Evolutionary conservation across 495 filamentous ascomycete species (phyloP).

Genomic region (Jackrogersella minutella): DNA sequence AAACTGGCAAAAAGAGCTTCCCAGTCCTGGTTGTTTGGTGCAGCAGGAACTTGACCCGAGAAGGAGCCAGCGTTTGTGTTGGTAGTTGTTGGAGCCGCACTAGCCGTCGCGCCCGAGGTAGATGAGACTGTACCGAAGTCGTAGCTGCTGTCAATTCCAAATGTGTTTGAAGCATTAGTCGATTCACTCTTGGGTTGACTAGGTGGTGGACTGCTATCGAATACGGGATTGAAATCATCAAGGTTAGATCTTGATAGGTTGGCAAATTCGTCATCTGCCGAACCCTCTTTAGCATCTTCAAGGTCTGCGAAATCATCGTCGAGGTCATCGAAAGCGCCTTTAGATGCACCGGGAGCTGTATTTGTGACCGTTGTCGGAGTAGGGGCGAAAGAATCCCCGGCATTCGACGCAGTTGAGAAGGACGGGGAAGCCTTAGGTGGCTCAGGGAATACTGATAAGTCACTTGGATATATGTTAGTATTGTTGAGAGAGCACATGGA

Average conservation of each 20-base stretch:
- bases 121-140: conserved; percentile 57
- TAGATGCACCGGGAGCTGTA: conserved; percentile 43
- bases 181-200: conserved; percentile 61
- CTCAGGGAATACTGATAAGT: conserved; percentile 42
- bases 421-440: conserved; percentile 43
- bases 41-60: conserved; percentile 43
- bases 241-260: conserved; percentile 65
- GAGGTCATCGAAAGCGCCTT: conserved; percentile 72
- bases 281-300: conserved; percentile 86
- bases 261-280: conserved; percentile 88
- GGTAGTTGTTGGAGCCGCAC: conserved; percentile 59
- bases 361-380: conserved; percentile 42
- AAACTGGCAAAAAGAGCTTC: conserved; percentile 90
- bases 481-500: neutral
- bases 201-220: conserved; percentile 65
- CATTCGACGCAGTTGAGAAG: conserved; percentile 34
- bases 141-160: conserved; percentile 58
- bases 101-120: conserved; percentile 57
- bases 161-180: conserved; percentile 47
- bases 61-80: conserved; percentile 43
- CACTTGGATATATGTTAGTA: conserved; percentile 35
- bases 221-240: conserved; percentile 71
- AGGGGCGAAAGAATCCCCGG: conserved; percentile 37
- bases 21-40: conserved; percentile 80
- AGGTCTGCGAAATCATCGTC: conserved; percentile 92